Conservation (phyloP, 2,329 filamentous ascomycete species). For the Sclerotinia glacialis region DNA sequence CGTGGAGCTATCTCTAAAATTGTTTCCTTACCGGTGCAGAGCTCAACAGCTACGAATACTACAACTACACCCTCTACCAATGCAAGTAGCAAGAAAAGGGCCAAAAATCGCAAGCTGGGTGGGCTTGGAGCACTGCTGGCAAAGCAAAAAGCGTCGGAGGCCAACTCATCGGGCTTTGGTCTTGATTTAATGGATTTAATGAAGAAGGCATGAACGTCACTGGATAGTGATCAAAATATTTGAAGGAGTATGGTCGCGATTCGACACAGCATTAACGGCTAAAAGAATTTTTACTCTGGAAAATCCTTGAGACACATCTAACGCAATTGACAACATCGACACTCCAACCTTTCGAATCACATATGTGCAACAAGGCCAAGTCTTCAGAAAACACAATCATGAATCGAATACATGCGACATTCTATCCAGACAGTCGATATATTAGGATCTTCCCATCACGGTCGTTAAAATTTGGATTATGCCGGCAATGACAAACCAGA, state of each 20-base stretch:
- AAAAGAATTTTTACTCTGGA: background rate
- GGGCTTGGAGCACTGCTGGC: constrained; percentile 62
- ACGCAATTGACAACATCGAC: background rate
- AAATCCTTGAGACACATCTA: background rate
- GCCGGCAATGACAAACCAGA: constrained; percentile 8
- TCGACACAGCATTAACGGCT: background rate
- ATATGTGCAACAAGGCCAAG: too few species aligned
- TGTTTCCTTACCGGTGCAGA: constrained; percentile 2
- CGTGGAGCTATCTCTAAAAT: background rate
- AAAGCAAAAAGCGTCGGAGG: constrained; percentile 32
- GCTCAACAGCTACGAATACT: constrained; percentile 19
- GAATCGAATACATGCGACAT: background rate
- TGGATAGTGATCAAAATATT: background rate
- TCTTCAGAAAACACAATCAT: background rate
- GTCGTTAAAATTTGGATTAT: background rate
- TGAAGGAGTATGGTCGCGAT: background rate
- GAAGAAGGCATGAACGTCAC: constrained; percentile 37
- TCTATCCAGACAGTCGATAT: background rate
- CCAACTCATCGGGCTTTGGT: constrained; percentile 33
- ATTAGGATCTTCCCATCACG: background rate
- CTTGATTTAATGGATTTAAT: constrained; percentile 44
- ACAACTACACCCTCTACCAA: constrained; percentile 45
- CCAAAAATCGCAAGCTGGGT: constrained; percentile 59
- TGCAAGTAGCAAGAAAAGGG: constrained; percentile 62
- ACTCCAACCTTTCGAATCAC: background rate